Conservation (phyloP, 2,329 filamentous ascomycete genomes). For the Pseudopithomyces maydicus region DNA sequence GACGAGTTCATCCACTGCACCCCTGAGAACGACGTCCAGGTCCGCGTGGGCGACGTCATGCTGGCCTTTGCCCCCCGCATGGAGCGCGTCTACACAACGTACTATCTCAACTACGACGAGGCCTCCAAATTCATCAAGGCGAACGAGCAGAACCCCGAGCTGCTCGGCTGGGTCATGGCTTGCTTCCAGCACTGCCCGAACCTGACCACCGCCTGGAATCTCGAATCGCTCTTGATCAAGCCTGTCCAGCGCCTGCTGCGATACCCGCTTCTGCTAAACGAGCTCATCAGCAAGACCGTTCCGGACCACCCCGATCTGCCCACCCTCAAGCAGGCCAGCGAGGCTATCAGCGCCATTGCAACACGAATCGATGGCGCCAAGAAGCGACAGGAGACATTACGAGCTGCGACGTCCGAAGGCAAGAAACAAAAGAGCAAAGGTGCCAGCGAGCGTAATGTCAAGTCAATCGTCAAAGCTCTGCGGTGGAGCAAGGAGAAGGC, state of each 20-base stretch:
- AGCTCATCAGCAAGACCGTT: constrained; percentile 79
- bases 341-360: constrained; percentile 67
- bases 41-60: constrained; percentile 65
- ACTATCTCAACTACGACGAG: constrained; percentile 67
- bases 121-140: constrained; percentile 67
- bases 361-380: constrained; percentile 89
- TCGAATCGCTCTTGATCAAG: constrained; percentile 96
- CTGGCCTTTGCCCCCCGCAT: constrained; percentile 60
- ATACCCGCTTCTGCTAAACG: constrained; percentile 84
- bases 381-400: constrained; percentile 87
- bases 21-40: constrained; percentile 60
- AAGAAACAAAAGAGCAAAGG: constrained; percentile 43
- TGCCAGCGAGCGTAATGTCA: constrained; percentile 55
- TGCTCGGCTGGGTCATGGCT: constrained; percentile 83
- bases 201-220: constrained; percentile 89
- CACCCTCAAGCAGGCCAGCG: constrained; percentile 71
- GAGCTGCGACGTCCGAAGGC: constrained; percentile 39
- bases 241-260: constrained; percentile 94
- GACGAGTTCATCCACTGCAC: constrained; percentile 39
- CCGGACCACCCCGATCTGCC: constrained; percentile 81
- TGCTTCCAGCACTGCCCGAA: constrained; percentile 92
- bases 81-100: constrained; percentile 69
- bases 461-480: constrained; percentile 84
- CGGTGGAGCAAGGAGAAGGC: constrained; percentile 87
- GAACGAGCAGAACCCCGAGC: constrained; percentile 59